A percentile compares a stretch with the other conserved stretches of the same genome.
Conservation (phyloP, 176 grass and related monocot genomes). For the Neostapfia colusana region DNA sequence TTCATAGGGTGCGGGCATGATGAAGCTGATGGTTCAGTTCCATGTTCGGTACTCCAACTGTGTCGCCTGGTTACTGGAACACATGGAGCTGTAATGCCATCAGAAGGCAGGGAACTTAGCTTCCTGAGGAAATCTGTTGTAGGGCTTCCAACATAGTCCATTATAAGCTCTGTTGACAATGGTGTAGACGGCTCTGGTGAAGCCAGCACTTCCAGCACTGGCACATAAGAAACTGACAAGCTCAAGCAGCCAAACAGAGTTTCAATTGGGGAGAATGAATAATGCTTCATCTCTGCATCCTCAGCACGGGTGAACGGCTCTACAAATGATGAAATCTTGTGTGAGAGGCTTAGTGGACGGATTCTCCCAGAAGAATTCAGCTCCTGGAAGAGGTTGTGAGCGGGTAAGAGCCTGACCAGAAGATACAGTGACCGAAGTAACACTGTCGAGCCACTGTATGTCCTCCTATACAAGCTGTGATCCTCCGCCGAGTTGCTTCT, state of each 20-base stretch:
- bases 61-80: slow-evolving; percentile 55
- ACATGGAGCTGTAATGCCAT: slow-evolving; percentile 38
- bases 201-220: slow-evolving; percentile 49
- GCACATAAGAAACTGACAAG: slow-evolving; percentile 75
- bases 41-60: slow-evolving; percentile 70
- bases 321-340: slow-evolving; percentile 72
- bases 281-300: slow-evolving; percentile 67
- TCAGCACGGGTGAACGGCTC: slow-evolving; percentile 68
- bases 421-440: slow-evolving; percentile 78
- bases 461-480: slow-evolving; percentile 45
- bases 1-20: slow-evolving; percentile 24
- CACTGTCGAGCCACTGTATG: slow-evolving; percentile 51
- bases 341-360: slow-evolving; percentile 58
- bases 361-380: slow-evolving; percentile 74
- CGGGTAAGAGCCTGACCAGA: slow-evolving; percentile 83
- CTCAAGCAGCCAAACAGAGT: slow-evolving; percentile 64
- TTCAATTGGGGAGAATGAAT: slow-evolving; percentile 73
- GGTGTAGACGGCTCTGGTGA: slow-evolving; percentile 42
- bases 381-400: slow-evolving; percentile 74
- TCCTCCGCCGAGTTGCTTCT: slow-evolving; percentile 43
- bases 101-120: slow-evolving; percentile 63
- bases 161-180: slow-evolving; percentile 65
- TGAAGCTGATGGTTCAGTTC: slow-evolving; percentile 36
- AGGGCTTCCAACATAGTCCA: slow-evolving; percentile 79
- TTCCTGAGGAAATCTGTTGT: slow-evolving; percentile 63